Percentiles rank a stretch among this genome's conserved stretches.
Evolutionary conservation across 306 rosid species (phyloP).

Genomic region (Purshia tridentata): DNA sequence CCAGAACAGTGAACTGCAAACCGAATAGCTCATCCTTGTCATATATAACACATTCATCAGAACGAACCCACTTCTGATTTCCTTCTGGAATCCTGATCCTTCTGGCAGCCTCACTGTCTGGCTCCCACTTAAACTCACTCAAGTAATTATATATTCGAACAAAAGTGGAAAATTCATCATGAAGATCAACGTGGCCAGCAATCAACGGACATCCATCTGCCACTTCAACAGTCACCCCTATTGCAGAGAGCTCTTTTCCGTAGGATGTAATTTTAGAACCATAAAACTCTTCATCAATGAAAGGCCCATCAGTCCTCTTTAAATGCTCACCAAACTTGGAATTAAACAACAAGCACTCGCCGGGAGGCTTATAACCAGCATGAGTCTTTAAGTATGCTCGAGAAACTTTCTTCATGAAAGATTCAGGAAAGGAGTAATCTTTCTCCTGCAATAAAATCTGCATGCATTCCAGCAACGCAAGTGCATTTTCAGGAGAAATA

Average conservation of each 20-base stretch:
- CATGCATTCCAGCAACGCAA: constrained; percentile 55
- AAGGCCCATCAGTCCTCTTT: constrained; percentile 58
- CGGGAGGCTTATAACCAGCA: constrained; percentile 49
- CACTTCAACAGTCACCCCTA: constrained; percentile 52
- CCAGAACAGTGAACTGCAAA: constrained; percentile 40
- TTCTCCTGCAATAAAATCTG: constrained; percentile 15
- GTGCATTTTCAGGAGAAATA: constrained; percentile 38
- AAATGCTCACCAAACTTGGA: constrained; percentile 39
- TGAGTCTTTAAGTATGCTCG: constrained; percentile 63
- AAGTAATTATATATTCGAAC: constrained; percentile 46
- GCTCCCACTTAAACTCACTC: constrained; percentile 39
- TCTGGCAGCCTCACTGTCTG: constrained; percentile 28
- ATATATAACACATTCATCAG: constrained; percentile 45
- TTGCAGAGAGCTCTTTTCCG: constrained; percentile 44
- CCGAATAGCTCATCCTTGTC: constrained; percentile 54
- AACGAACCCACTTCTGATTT: constrained; percentile 32
- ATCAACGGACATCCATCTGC: constrained; percentile 41
- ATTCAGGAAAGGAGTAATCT: constrained; percentile 25
- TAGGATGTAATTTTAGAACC: constrained; percentile 38
- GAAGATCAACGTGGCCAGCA: constrained; percentile 40
- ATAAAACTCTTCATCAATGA: constrained; percentile 52
- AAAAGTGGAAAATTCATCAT: constrained; percentile 29
- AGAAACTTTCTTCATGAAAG: constrained; percentile 34
- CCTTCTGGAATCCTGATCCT: constrained; percentile 58
- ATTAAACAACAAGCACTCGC: constrained; percentile 48